Evolutionary conservation across 257 asterid species (phyloP).

Genomic region (Solanum gracilifrons): DNA sequence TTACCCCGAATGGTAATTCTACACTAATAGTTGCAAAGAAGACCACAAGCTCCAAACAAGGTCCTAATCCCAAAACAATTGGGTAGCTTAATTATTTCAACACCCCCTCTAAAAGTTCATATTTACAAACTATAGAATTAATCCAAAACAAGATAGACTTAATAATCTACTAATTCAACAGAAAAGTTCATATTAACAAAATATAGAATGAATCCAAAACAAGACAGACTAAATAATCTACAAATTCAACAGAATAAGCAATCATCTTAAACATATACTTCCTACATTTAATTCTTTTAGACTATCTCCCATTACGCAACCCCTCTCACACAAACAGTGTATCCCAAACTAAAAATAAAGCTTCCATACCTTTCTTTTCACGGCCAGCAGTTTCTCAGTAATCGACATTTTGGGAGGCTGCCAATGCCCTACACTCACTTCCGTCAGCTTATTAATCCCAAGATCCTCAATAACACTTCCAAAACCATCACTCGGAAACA

Average conservation of each 20-base stretch:
- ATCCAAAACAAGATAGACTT: neutral
- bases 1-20: neutral
- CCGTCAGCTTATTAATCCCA: constrained; percentile 66
- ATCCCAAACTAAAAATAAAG: neutral
- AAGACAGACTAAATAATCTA: neutral
- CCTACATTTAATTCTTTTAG: neutral
- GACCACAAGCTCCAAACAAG: neutral
- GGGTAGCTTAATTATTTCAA: neutral
- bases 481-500: constrained; percentile 79
- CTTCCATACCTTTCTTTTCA: constrained; percentile 59
- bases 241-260: neutral
- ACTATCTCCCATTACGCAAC: neutral
- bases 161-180: neutral
- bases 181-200: neutral
- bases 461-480: constrained; percentile 78
- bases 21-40: neutral
- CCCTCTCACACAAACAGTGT: neutral
- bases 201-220: neutral
- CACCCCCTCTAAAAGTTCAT: neutral
- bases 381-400: constrained; percentile 59
- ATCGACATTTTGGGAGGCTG: constrained; percentile 64
- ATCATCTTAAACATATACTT: neutral
- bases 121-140: neutral
- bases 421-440: constrained; percentile 60
- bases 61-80: neutral